A percentile compares a stretch with the other conserved stretches of the same genome.
These are phyloP conservation scores for Irpex sp. DNA, from an alignment of 1,284 basidiomycete species.

Conservation along the genomic window DNA sequence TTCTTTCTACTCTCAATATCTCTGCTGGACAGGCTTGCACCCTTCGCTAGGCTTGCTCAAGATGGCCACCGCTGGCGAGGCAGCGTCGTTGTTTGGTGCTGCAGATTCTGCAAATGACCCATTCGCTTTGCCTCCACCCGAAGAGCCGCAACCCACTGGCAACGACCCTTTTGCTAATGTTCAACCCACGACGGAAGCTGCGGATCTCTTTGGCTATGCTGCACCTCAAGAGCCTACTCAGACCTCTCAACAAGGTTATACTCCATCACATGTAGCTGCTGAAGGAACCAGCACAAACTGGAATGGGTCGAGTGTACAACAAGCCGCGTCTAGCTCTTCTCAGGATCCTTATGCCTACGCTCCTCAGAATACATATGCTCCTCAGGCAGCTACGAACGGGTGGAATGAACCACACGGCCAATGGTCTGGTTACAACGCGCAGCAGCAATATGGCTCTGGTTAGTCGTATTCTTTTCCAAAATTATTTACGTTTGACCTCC, in stretches of 20 bases:
- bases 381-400: constrained; percentile 9
- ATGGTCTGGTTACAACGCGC: constrained; percentile 13
- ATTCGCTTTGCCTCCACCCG: constrained; percentile 45
- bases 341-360: constrained; percentile 1
- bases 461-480: background rate
- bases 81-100: constrained; percentile 71
- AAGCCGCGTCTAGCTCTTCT: background rate
- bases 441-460: constrained; percentile 16
- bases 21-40: background rate
- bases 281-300: background rate
- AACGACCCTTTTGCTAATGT: constrained; percentile 16
- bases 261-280: background rate
- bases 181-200: constrained; percentile 4
- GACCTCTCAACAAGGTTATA: background rate
- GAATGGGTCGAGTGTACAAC: background rate
- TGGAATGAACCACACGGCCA: constrained; percentile 16
- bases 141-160: constrained; percentile 16
- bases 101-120: constrained; percentile 58
- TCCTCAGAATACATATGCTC: constrained; percentile 5
- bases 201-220: constrained; percentile 12
- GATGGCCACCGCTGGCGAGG: constrained; percentile 70
- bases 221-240: constrained; percentile 2
- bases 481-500: background rate
- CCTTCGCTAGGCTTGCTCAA: background rate
- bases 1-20: background rate